Evolutionary conservation across 805 yeast genomes (phyloP).

Genomic region (Yamadazyma sp.): DNA sequence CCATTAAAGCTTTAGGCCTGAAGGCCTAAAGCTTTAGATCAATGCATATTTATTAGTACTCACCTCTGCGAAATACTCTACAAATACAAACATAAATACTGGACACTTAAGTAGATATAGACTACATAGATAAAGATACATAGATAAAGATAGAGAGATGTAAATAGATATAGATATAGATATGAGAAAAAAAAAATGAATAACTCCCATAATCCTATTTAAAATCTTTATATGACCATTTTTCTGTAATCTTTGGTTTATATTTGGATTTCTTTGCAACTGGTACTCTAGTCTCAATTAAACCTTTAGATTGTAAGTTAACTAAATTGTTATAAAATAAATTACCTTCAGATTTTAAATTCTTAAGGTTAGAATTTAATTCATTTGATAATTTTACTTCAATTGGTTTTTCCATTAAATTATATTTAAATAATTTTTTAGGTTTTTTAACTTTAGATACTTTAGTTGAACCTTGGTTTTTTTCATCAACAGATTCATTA

Average conservation of each 20-base stretch:
- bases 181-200: too few species aligned
- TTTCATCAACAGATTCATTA: constrained; percentile 16
- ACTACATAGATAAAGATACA: too few species aligned
- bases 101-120: too few species aligned
- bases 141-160: too few species aligned
- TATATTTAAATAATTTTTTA: constrained; percentile 42
- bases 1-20: too few species aligned
- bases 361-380: constrained; percentile 77
- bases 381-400: constrained; percentile 89
- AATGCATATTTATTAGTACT: not conserved
- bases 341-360: constrained; percentile 88
- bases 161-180: too few species aligned
- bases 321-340: constrained; percentile 78
- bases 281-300: constrained; percentile 79
- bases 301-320: constrained; percentile 78
- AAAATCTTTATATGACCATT: constrained; percentile 91
- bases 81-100: too few species aligned
- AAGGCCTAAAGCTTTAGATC: not conserved
- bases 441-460: constrained; percentile 23
- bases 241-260: constrained; percentile 77
- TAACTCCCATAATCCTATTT: constrained; percentile 51
- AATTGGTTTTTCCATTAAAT: constrained; percentile 40
- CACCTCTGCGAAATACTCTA: too few species aligned
- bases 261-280: constrained; percentile 64
- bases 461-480: constrained; percentile 10